Base-by-base conservation (phyloP, 495 filamentous ascomycete genomes). In the Poronia punctata region DNA sequence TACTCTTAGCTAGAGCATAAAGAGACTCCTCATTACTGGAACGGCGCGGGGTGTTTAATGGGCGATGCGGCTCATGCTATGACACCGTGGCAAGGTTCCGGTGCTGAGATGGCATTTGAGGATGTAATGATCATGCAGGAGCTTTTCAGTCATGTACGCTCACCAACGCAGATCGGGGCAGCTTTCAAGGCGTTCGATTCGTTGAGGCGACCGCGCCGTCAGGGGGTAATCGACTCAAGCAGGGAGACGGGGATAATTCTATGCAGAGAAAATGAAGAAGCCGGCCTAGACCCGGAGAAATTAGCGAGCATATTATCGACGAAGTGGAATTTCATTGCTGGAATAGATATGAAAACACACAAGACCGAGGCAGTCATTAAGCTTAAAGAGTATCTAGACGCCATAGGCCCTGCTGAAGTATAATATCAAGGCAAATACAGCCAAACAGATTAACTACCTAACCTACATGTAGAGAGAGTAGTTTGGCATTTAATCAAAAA, bases 1-100 rank as follows among this genome's bases (percentile, higher is more conserved):
- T 52, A 52, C 24, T 48, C 49, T 2, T 16, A 41, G 11, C 48
- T 40, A 45, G 49, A 52, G n/a, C 49, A 48, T 22, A 48, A 48
- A 25, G 11, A 19, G 1, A 52, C 49, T 1, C 40, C 45, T 3
- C 11, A 11, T 16, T 52, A 52, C 35, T 35, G 40, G 27, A 46
- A 46, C 0, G 52, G 50, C 36, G 35, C 50, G 2, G 43, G 48
- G 2, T 49, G 53, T 4, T 23, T 67, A 10, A 51, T 63, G 11
- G 64, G 63, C 30, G 64, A 67, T 29, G 62, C 64, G 1, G 63
- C 64, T 0, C 64, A 67, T 45, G 57, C 63, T 4, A 57, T 54
- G 45, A 37, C 52, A 3, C 60, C 56, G 3, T 54, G 42, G 16
- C 56, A 62, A 31, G 64, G 52, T 8, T 43, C 55, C 12, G 63